Evolutionary conservation across 2,329 filamentous ascomycete species (phyloP).

Genomic region (Truncatella angustata): DNA sequence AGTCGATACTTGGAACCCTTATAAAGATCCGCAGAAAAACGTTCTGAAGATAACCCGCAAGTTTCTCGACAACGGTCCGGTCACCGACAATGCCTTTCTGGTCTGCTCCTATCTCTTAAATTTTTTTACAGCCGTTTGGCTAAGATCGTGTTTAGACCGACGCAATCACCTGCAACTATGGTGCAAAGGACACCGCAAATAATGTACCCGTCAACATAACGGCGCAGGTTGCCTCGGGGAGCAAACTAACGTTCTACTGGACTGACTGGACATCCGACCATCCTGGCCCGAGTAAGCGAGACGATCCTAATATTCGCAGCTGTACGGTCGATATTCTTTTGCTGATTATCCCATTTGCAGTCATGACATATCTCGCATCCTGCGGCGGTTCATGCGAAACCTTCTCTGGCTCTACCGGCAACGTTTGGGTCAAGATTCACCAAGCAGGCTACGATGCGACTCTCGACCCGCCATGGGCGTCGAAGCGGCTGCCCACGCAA

Average conservation of each 20-base stretch:
- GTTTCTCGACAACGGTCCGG: conserved; percentile 25
- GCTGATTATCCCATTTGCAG: neutral
- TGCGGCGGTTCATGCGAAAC: neutral
- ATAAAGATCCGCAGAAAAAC: conserved; percentile 26
- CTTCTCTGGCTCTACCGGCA: conserved; percentile 18
- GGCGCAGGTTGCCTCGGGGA: neutral
- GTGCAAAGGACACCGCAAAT: conserved; percentile 15
- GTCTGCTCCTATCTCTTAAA: conserved; percentile 12
- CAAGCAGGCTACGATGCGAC: conserved; percentile 7
- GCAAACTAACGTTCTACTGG: conserved; percentile 8
- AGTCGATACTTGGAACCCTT: conserved; percentile 26
- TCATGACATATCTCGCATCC: conserved; percentile 9
- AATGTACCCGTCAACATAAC: conserved; percentile 8
- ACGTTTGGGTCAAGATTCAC: conserved; percentile 14
- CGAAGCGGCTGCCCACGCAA: conserved; percentile 6
- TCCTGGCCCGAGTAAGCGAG: conserved; percentile 4
- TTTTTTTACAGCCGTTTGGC: no score
- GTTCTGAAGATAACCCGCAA: conserved; percentile 24
- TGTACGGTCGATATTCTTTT: neutral
- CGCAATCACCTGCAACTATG: conserved; percentile 24
- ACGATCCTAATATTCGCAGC: neutral
- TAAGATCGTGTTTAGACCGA: conserved; percentile 17
- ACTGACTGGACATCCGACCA: conserved; percentile 8
- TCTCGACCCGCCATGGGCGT: conserved; percentile 3
- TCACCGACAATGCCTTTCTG: conserved; percentile 22